Evolutionary conservation across 2,329 filamentous ascomycete species (phyloP).

Genomic region (Taxawa tesnikishii): DNA sequence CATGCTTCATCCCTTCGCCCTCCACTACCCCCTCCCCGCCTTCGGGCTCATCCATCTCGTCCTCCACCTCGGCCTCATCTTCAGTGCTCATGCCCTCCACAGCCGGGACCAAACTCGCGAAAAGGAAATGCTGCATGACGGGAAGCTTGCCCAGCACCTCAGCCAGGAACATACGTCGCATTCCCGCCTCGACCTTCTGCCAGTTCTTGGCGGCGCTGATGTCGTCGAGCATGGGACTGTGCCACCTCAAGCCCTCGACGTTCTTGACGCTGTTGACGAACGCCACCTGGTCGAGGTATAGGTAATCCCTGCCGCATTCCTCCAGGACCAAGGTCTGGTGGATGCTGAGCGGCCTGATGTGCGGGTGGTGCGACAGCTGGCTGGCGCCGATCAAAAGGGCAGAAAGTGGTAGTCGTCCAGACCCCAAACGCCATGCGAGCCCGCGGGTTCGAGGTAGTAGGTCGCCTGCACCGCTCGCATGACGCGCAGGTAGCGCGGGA

Average conservation of each 20-base stretch:
- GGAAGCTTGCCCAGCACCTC: conserved; percentile 89
- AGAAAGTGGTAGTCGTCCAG: conserved; percentile 43
- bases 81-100: conserved; percentile 67
- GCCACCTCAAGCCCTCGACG: conserved; percentile 87
- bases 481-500: conserved; percentile 68
- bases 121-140: conserved; percentile 97
- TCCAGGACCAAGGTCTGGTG: conserved; percentile 82
- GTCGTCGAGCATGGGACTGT: conserved; percentile 96
- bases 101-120: conserved; percentile 74
- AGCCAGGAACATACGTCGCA: conserved; percentile 92
- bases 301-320: conserved; percentile 68
- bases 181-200: conserved; percentile 85
- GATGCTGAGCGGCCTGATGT: conserved; percentile 46
- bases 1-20: conserved; percentile 54
- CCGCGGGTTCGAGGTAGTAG: conserved; percentile 83
- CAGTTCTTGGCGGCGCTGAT: conserved; percentile 84
- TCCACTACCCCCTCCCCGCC: conserved; percentile 50
- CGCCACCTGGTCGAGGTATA: conserved; percentile 84
- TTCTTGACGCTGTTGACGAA: conserved; percentile 97
- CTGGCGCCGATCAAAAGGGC: conserved; percentile 37
- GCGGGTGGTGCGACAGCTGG: conserved; percentile 53
- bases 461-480: conserved; percentile 83
- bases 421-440: conserved; percentile 40
- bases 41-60: conserved; percentile 30
- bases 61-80: conserved; percentile 37